Evolutionary conservation across 2,329 filamentous ascomycete genomes (phyloP), one percentile per base, ranked within the genome.

Genomic region (Exserohilum turcica): DNA sequence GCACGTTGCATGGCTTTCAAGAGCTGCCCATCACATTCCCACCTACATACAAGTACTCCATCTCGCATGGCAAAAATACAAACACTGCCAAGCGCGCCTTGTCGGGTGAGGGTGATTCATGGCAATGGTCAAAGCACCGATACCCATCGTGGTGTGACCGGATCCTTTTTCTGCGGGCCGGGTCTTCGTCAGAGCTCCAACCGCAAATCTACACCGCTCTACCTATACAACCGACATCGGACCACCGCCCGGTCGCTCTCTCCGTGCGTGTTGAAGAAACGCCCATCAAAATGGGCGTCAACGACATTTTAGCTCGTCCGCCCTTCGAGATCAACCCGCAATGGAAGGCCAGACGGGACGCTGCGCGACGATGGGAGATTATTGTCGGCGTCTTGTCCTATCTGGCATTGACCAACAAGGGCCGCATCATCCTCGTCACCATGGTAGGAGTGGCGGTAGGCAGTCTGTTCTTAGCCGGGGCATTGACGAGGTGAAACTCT

Each of bases 141-240:
- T 95, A 90, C 82, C 70, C 94, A 1, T 87, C 88, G 67, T 97
- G 93, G 94, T 96, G 92, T 66, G 94, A 97, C 74, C 86, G 94
- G 3, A 87, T 97, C 16, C 78, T 97, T 16, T 97, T 86, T 73
- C 79, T 93, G 2, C 66, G 68, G 2, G 61, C 70, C 8, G 63
- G 85, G 83, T 52, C 63, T 15, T 43, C 61, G 3, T 16, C 73
- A 74, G 18, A 78, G 6, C 80, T 91, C n/a, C 74, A 77, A 19
- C 79, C 85, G 3, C 76, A 82, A 24, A 78, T 74, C 19, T 97
- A 97, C 73, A 81, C 86, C 13, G 85, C 89, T 13, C 79, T 97
- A 24, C 91, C 92, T 1, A 77, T 95, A 2, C 84, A 95, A 56
- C 80, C 84, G n/a, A 90, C 87, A 7, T 94, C 90, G 48, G 94